Conservation (phyloP, 1,284 basidiomycete species). For the Rhodotorula sp. region DNA sequence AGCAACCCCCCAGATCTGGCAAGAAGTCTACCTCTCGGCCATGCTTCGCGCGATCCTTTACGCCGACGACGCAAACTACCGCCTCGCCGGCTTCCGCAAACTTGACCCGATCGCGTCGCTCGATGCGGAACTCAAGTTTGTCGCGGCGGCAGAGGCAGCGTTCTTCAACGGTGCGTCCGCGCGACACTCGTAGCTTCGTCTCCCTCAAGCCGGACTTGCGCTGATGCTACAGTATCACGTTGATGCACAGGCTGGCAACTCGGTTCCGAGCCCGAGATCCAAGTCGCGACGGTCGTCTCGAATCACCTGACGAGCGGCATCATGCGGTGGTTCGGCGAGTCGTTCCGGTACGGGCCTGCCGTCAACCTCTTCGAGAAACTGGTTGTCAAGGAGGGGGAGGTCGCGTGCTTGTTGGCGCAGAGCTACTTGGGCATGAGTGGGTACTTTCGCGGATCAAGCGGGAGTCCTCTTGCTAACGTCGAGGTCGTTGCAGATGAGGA, state of each 20-base stretch:
- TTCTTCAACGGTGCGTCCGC: constrained; percentile 74
- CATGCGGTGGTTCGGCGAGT: constrained; percentile 95
- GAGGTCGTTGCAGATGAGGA: constrained; percentile 75
- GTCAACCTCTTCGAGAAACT: constrained; percentile 96
- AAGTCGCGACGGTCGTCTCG: constrained; percentile 94
- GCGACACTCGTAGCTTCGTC: no score
- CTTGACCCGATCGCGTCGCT: constrained; percentile 88
- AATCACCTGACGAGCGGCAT: constrained; percentile 94
- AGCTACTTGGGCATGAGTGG: constrained; percentile 96
- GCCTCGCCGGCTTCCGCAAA: constrained; percentile 89
- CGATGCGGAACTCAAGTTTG: constrained; percentile 85
- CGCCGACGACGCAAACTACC: constrained; percentile 89
- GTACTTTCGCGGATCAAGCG: constrained; percentile 48
- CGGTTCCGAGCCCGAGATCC: constrained; percentile 96
- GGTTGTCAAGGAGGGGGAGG: constrained; percentile 79
- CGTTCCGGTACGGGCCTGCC: constrained; percentile 73
- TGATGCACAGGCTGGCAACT: constrained; percentile 81
- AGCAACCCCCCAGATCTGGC: constrained; percentile 89
- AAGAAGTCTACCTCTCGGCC: constrained; percentile 94
- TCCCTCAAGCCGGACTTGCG: neutral
- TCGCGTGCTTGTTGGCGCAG: constrained; percentile 80
- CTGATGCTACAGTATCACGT: neutral
- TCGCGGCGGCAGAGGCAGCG: constrained; percentile 84
- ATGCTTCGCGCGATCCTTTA: constrained; percentile 88
- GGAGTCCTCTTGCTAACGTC: neutral